phyloP scores from a whole-genome alignment of 352 stramenopile species.

The Elongisporangium anandrum region DNA sequence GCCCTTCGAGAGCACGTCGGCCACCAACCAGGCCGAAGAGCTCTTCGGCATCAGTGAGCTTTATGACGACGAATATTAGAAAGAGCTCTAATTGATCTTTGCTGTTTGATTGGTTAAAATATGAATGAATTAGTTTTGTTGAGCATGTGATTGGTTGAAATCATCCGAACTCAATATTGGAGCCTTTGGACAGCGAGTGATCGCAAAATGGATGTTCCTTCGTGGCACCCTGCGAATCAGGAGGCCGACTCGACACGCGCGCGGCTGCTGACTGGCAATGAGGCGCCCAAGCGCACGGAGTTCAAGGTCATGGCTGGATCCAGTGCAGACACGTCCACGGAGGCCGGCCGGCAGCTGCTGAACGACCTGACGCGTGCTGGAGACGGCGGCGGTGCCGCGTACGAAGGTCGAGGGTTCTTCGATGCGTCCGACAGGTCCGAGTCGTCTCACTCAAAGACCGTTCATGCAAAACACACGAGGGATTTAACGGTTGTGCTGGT shows the following conservation, averaged over 20 bases:
- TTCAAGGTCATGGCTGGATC: constrained; percentile 68
- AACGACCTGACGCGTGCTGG: constrained; percentile 27
- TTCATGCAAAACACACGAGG: too few relatives aligned
- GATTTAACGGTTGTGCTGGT: constrained; percentile 1
- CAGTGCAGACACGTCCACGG: constrained; percentile 52
- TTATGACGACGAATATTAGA: constrained; percentile 22
- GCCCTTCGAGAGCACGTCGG: constrained; percentile 26
- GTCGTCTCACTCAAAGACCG: background rate
- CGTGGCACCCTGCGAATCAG: constrained; percentile 71
- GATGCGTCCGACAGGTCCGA: constrained; percentile 54
- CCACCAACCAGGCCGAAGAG: constrained; percentile 15
- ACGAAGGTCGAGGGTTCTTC: constrained; percentile 54
- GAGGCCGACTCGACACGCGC: constrained; percentile 25
- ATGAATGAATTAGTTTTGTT: constrained; percentile 1
- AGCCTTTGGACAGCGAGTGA: too few relatives aligned
- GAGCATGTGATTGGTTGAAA: background rate
- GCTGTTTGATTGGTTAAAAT: constrained; percentile 4
- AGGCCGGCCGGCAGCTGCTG: constrained; percentile 58
- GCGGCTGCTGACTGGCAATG: constrained; percentile 18
- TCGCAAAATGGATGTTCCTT: constrained; percentile 61
- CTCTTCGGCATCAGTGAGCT: constrained; percentile 36
- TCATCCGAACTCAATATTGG: too few relatives aligned
- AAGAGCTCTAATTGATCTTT: too few relatives aligned
- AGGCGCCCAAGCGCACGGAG: constrained; percentile 35
- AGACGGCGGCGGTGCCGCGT: constrained; percentile 24